These are phyloP conservation scores for Fraxinus velutina DNA, from an alignment of 305 asterid species.

Conservation along the genomic window DNA sequence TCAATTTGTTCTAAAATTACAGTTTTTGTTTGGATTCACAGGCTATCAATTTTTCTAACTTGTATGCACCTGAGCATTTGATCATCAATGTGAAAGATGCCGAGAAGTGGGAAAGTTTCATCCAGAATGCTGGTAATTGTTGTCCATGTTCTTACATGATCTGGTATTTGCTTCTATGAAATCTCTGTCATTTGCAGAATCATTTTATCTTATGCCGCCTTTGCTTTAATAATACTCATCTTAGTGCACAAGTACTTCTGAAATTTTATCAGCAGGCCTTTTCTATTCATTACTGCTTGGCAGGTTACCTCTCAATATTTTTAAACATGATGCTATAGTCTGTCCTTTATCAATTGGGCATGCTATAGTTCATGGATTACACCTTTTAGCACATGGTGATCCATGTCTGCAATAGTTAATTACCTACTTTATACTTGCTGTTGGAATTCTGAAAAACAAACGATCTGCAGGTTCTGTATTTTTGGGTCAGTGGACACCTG, in stretches of 20 bases:
- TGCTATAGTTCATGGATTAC: neutral
- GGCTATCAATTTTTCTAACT: slow-evolving; percentile 84
- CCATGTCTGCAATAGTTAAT: neutral
- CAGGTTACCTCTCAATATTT: neutral
- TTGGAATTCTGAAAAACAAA: neutral
- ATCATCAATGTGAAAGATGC: slow-evolving; percentile 90
- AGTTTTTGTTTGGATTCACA: slow-evolving; percentile 30
- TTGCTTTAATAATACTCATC: slow-evolving; percentile 5
- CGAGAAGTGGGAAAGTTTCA: slow-evolving; percentile 83
- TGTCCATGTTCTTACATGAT: slow-evolving; percentile 4
- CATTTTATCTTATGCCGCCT: neutral
- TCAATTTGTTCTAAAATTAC: neutral
- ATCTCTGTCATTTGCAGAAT: neutral
- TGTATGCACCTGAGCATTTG: slow-evolving; percentile 93
- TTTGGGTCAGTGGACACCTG: slow-evolving; percentile 89
- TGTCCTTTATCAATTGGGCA: neutral
- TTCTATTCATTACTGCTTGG: neutral
- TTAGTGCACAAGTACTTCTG: neutral
- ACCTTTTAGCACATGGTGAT: neutral
- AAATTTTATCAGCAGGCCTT: neutral
- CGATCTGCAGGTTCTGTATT: slow-evolving; percentile 69
- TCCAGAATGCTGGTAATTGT: slow-evolving; percentile 86
- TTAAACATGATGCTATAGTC: neutral
- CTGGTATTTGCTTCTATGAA: neutral
- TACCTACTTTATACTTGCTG: neutral